These are phyloP conservation scores for Ogataea chonburiensis DNA, from an alignment of 805 yeast species.

Conservation along the genomic window DNA sequence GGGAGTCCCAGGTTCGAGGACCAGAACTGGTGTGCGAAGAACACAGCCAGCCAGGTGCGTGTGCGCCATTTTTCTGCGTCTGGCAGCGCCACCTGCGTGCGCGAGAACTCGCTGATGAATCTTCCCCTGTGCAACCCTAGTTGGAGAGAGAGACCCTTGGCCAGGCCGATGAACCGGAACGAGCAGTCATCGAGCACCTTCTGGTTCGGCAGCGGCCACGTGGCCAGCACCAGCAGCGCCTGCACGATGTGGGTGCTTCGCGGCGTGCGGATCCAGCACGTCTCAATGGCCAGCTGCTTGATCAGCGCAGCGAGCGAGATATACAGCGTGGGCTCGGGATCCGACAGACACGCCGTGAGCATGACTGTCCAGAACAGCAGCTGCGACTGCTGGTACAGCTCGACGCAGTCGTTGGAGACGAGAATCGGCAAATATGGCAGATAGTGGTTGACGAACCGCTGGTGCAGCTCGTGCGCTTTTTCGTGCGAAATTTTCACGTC, in stretches of 20 bases:
- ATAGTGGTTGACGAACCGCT: constrained; percentile 61
- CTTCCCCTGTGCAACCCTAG: constrained; percentile 89
- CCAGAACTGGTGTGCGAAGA: constrained; percentile 88
- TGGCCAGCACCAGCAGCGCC: constrained; percentile 77
- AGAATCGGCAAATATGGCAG: constrained; percentile 80
- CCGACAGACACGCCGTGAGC: constrained; percentile 80
- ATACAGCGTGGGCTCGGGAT: constrained; percentile 83
- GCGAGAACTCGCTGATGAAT: constrained; percentile 83
- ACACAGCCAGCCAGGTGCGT: constrained; percentile 86
- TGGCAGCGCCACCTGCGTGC: constrained; percentile 84
- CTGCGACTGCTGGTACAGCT: constrained; percentile 79
- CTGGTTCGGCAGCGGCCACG: constrained; percentile 92
- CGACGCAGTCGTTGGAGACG: constrained; percentile 66
- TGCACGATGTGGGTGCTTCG: constrained; percentile 92
- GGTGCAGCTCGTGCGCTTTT: constrained; percentile 73
- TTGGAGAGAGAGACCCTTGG: constrained; percentile 80
- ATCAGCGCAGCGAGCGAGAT: constrained; percentile 71
- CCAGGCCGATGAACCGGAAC: constrained; percentile 83
- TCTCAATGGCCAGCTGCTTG: constrained; percentile 83
- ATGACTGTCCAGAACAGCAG: constrained; percentile 88
- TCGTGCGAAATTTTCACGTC: constrained; percentile 64
- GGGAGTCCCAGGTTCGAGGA: constrained; percentile 85
- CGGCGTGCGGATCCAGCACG: constrained; percentile 92
- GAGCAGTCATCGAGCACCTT: constrained; percentile 91
- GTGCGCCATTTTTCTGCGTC: constrained; percentile 95